Evolutionary conservation across 2,329 filamentous ascomycete species (phyloP).

Genomic region (Aspergillus awamori): DNA sequence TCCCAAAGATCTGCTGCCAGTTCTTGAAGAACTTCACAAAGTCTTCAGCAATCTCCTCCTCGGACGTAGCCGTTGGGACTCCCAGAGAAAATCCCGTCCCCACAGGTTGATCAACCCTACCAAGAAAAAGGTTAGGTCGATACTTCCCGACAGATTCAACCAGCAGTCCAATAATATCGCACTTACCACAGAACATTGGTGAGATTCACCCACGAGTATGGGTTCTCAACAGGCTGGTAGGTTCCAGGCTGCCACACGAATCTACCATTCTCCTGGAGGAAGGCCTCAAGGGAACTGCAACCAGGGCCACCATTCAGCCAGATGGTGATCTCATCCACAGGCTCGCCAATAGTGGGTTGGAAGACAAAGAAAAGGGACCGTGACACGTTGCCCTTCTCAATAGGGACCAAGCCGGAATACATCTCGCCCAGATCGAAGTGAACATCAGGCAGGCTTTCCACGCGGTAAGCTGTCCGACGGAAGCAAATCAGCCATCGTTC

Average conservation of each 20-base stretch:
- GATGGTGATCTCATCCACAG: constrained; percentile 48
- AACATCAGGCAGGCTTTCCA: constrained; percentile 70
- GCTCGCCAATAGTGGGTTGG: constrained; percentile 48
- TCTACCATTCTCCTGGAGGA: constrained; percentile 77
- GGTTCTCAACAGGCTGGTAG: constrained; percentile 64
- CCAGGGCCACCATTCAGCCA: constrained; percentile 59
- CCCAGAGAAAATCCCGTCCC: constrained; percentile 71
- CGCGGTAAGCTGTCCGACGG: constrained; percentile 57
- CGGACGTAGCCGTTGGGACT: constrained; percentile 63
- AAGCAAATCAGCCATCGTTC: neutral
- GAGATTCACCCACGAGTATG: constrained; percentile 73
- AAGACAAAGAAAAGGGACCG: constrained; percentile 53
- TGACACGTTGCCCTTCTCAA: constrained; percentile 52
- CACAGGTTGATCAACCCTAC: constrained; percentile 45
- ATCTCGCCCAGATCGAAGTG: constrained; percentile 65
- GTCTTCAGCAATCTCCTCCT: constrained; percentile 69
- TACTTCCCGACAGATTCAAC: neutral
- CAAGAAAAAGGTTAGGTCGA: neutral
- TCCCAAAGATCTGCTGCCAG: constrained; percentile 69
- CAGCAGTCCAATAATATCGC: neutral
- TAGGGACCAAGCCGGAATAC: constrained; percentile 57
- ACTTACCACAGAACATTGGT: constrained; percentile 76
- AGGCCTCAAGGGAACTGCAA: constrained; percentile 64
- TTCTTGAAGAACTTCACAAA: constrained; percentile 81
- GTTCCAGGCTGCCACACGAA: constrained; percentile 74